Percentiles rank a stretch among this genome's conserved stretches.
These are phyloP conservation scores for Nymphaea thermarum DNA, from an alignment of 164 flowering plant species.

Conservation along the genomic window DNA sequence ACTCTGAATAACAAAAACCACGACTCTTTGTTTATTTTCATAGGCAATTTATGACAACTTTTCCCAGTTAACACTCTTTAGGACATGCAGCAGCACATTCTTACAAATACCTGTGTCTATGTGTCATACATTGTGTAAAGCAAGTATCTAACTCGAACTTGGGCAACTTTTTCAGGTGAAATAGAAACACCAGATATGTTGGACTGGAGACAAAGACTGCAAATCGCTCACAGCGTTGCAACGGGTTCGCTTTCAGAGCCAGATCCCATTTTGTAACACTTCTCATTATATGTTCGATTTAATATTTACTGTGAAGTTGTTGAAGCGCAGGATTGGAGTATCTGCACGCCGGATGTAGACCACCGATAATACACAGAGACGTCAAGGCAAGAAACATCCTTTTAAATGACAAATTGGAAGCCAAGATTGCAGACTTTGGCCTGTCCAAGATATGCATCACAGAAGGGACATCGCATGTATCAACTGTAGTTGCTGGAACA, in stretches of 20 bases:
- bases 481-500: slow-evolving; percentile 2
- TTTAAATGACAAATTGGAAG: slow-evolving; percentile 3
- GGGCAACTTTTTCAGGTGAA: no score
- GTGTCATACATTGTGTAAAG: no score
- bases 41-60: no score
- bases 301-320: not conserved
- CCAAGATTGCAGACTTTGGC: slow-evolving; percentile 4
- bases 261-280: not conserved
- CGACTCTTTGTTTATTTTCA: no score
- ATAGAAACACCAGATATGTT: not conserved
- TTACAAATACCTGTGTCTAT: no score
- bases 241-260: not conserved
- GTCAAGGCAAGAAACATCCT: slow-evolving; percentile 4
- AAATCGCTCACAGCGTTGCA: not conserved
- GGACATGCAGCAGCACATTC: no score
- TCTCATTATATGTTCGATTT: not conserved
- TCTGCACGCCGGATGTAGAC: not conserved
- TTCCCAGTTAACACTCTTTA: no score
- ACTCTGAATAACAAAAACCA: no score
- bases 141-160: no score
- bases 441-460: not conserved
- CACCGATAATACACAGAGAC: slow-evolving; percentile 5
- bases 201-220: not conserved
- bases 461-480: not conserved
- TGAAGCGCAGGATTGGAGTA: slow-evolving; percentile 1